Evolutionary conservation across 2,329 filamentous ascomycete genomes (phyloP).

Genomic region (Epichloe coenophiala): DNA sequence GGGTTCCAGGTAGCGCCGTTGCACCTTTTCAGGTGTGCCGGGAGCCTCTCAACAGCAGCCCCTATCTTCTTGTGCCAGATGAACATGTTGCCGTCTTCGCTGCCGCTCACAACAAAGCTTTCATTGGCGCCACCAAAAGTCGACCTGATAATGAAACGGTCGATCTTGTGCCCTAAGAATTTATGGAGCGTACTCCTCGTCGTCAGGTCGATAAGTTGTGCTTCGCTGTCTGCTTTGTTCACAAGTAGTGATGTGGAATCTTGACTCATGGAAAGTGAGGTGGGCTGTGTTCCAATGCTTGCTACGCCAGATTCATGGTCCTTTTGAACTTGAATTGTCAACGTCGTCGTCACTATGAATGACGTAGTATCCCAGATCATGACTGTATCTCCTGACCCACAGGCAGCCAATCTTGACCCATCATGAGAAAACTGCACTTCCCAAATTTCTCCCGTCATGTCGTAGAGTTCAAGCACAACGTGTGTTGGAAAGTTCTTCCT

Average conservation of each 20-base stretch:
- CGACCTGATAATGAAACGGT: conserved; percentile 66
- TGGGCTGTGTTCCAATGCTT: conserved; percentile 59
- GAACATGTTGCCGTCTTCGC: conserved; percentile 65
- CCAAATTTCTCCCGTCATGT: conserved; percentile 80
- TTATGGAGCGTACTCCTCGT: conserved; percentile 58
- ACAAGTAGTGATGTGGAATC: conserved; percentile 75
- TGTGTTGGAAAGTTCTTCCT: conserved; percentile 65
- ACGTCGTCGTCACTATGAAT: conserved; percentile 49
- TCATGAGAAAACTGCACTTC: conserved; percentile 82
- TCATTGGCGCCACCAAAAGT: conserved; percentile 81
- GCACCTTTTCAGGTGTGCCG: conserved; percentile 61
- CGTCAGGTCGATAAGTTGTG: conserved; percentile 66
- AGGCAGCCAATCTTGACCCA: conserved; percentile 68
- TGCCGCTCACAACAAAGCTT: conserved; percentile 83
- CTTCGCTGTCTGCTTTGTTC: conserved; percentile 64
- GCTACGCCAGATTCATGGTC: conserved; percentile 61
- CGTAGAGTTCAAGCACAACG: conserved; percentile 53
- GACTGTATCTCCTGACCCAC: conserved; percentile 61
- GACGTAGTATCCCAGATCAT: conserved; percentile 69
- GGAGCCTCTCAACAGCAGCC: conserved; percentile 58
- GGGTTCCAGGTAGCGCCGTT: conserved; percentile 90
- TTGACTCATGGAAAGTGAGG: conserved; percentile 66
- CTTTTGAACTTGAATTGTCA: conserved; percentile 25
- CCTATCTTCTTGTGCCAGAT: conserved; percentile 88
- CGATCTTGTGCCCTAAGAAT: conserved; percentile 64